phyloP scores from a whole-genome alignment of 495 filamentous ascomycete genomes.

The Hypoxylon crocopeplum region DNA sequence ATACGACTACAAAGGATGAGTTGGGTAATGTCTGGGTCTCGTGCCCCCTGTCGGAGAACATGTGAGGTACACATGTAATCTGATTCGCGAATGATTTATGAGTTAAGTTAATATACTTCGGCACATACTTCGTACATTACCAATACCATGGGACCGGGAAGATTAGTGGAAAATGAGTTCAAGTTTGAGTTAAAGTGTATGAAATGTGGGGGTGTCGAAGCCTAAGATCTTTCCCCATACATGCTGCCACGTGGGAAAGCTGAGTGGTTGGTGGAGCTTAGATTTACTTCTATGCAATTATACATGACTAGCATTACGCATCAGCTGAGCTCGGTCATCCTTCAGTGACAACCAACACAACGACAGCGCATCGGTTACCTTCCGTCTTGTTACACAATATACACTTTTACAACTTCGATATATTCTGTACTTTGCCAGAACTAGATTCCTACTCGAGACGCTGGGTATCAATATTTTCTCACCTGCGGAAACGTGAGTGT shows the following conservation, averaged over 20 bases:
- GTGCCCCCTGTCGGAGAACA: no score
- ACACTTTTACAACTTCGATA: neutral
- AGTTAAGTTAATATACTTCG: no score
- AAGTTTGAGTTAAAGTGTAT: constrained; percentile 6
- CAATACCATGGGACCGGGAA: neutral
- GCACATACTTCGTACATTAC: no score
- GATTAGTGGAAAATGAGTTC: neutral
- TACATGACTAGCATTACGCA: neutral
- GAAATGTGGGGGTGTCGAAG: constrained; percentile 1
- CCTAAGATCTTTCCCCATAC: constrained; percentile 4
- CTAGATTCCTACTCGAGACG: neutral
- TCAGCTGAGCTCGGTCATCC: constrained; percentile 18
- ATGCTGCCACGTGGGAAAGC: constrained; percentile 24
- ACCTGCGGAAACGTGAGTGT: neutral
- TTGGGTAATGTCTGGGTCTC: neutral
- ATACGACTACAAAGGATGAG: neutral
- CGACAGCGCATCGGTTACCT: constrained; percentile 7
- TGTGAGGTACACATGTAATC: no score
- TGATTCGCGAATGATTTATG: no score
- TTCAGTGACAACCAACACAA: constrained; percentile 1
- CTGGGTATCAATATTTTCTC: neutral
- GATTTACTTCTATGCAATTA: constrained; percentile 10
- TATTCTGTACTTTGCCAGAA: neutral
- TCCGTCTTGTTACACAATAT: constrained; percentile 3
- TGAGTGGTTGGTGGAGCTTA: constrained; percentile 9